Evolutionary conservation across 179 eudicot species (phyloP).

Genomic region (Beta lomatogona): DNA sequence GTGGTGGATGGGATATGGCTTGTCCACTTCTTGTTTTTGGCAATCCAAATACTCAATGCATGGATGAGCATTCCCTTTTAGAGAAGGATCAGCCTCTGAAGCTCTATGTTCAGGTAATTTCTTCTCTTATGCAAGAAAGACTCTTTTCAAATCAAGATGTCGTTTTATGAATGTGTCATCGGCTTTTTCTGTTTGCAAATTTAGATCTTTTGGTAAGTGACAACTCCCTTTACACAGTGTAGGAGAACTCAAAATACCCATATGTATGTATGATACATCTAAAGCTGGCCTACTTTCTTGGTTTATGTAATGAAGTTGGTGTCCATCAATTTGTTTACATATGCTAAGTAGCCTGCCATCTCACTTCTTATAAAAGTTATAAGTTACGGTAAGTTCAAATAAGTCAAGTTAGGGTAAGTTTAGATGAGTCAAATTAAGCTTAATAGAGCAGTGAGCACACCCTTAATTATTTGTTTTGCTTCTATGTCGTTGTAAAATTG

Average conservation of each 20-base stretch:
- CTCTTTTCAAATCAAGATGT: too few species aligned
- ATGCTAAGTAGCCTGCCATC: not conserved
- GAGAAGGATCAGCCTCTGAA: slow-evolving; percentile 48
- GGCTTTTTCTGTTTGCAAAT: not conserved
- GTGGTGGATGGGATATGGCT: slow-evolving; percentile 99
- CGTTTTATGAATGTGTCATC: not conserved
- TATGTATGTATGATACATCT: not conserved
- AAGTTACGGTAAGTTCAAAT: too few species aligned
- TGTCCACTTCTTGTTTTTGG: slow-evolving; percentile 72
- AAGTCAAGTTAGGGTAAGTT: too few species aligned
- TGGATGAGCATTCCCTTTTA: slow-evolving; percentile 37
- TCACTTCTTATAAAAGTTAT: not conserved
- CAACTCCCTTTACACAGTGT: not conserved
- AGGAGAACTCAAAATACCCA: not conserved
- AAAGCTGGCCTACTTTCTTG: not conserved
- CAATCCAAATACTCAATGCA: slow-evolving; percentile 39
- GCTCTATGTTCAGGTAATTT: slow-evolving; percentile 69
- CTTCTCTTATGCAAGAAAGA: not conserved
- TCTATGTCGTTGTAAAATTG: not conserved
- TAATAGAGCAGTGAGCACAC: too few species aligned
- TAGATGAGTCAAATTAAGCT: too few species aligned
- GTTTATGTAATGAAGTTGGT: not conserved
- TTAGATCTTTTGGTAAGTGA: not conserved
- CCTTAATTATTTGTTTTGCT: too few species aligned
- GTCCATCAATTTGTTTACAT: not conserved